Percentiles rank a stretch among this genome's conserved stretches.
Conservation (phyloP, 148 eudicot species). For the Spergularia bocconei region DNA sequence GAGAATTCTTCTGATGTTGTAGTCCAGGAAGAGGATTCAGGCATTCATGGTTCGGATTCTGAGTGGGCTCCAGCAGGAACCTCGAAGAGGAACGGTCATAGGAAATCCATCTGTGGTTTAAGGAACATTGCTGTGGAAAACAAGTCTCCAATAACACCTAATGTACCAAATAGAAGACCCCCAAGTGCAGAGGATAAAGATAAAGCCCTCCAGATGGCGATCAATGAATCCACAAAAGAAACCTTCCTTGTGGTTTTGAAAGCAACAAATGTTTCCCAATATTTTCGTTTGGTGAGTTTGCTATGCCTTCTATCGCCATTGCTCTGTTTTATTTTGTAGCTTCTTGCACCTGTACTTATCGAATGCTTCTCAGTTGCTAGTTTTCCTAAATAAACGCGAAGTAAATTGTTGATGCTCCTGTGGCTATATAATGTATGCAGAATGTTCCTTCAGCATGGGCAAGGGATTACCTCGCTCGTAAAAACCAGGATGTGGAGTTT, state of each 20-base stretch:
- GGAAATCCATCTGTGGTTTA: background rate
- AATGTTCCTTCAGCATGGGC: constrained; percentile 19
- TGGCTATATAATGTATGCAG: constrained; percentile 5
- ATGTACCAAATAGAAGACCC: background rate
- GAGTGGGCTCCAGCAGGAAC: constrained; percentile 4
- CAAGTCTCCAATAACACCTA: background rate
- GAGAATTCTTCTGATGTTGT: constrained; percentile 9
- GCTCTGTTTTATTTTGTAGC: background rate
- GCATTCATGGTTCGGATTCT: constrained; percentile 3
- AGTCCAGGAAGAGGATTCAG: constrained; percentile 4
- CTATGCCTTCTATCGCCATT: too few relatives aligned
- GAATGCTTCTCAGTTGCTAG: background rate
- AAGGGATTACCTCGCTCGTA: background rate
- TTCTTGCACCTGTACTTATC: too few relatives aligned
- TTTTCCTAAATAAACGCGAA: background rate
- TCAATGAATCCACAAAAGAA: background rate
- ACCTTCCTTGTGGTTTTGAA: constrained; percentile 19
- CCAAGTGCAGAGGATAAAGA: constrained; percentile 11
- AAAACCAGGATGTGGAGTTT: constrained; percentile 19
- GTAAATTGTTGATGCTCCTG: background rate
- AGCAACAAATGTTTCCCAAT: constrained; percentile 1
- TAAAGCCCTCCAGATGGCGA: constrained; percentile 7
- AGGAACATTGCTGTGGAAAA: background rate
- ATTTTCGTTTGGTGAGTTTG: constrained; percentile 20
- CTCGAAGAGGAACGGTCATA: constrained; percentile 16